A percentile compares a stretch with the other conserved stretches of the same genome.
Conservation (phyloP, 331 rosid species). For the Malus hybrid region DNA sequence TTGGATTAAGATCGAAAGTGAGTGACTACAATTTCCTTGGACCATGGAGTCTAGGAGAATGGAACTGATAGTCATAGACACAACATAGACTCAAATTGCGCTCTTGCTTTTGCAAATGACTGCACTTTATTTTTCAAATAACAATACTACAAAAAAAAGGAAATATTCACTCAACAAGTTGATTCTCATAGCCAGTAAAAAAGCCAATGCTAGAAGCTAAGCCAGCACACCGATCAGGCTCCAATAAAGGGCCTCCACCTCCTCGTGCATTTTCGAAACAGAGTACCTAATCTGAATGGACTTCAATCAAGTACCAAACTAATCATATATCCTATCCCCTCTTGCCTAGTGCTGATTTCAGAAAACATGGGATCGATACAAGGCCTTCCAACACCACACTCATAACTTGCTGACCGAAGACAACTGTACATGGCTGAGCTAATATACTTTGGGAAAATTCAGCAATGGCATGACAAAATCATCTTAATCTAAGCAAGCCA, state of each 20-base stretch:
- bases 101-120: too few species aligned
- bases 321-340: background rate
- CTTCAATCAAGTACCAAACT: background rate
- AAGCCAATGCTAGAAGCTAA: too few species aligned
- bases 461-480: background rate
- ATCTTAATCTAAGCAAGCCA: background rate
- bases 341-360: background rate
- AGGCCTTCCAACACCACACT: background rate
- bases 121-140: too few species aligned
- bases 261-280: too few species aligned
- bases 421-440: background rate
- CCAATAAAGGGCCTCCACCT: too few species aligned
- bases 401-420: background rate
- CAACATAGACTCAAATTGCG: too few species aligned
- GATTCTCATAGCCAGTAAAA: too few species aligned
- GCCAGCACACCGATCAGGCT: too few species aligned
- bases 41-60: too few species aligned
- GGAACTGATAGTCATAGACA: too few species aligned
- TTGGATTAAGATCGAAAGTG: too few species aligned
- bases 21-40: too few species aligned
- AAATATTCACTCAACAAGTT: background rate
- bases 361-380: background rate
- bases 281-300: background rate
- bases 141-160: background rate
- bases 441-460: background rate